Evolutionary conservation across 345 rosid species (phyloP).

Genomic region (Melaleuca quinquenervia): DNA sequence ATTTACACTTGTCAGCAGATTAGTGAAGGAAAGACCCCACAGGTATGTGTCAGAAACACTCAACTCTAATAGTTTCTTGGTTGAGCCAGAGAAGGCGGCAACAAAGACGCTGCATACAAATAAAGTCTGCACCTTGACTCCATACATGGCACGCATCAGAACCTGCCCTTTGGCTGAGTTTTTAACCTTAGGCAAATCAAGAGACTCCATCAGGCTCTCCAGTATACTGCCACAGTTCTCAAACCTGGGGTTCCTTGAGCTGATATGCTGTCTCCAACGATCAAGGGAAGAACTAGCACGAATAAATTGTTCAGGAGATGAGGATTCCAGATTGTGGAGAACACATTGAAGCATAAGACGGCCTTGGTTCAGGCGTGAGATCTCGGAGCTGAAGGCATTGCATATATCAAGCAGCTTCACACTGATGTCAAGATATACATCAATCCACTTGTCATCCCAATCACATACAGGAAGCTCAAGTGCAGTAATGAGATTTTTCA

Average conservation of each 20-base stretch:
- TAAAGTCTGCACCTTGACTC: constrained; percentile 71
- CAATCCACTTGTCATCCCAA: constrained; percentile 94
- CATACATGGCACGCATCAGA: constrained; percentile 81
- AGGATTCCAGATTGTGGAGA: constrained; percentile 48
- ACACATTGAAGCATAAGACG: constrained; percentile 64
- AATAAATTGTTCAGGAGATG: constrained; percentile 28
- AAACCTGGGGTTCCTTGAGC: constrained; percentile 51
- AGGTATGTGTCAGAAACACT: constrained; percentile 29
- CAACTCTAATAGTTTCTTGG: constrained; percentile 41
- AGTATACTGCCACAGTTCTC: constrained; percentile 49
- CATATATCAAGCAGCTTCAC: constrained; percentile 78
- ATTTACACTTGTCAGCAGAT: constrained; percentile 44
- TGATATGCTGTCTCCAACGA: constrained; percentile 64
- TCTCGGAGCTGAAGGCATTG: constrained; percentile 68
- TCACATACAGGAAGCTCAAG: constrained; percentile 75
- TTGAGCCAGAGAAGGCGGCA: constrained; percentile 65
- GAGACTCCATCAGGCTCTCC: constrained; percentile 37
- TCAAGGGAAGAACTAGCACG: constrained; percentile 58
- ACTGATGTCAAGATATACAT: constrained; percentile 75
- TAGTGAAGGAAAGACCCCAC: constrained; percentile 52
- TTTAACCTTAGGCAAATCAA: constrained; percentile 72
- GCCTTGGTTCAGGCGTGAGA: constrained; percentile 64
- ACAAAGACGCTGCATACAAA: constrained; percentile 66
- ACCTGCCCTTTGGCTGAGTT: constrained; percentile 83
- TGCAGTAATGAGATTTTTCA: constrained; percentile 53